Conservation (phyloP, 73 alveolate genomes). For the Symbiodinium natans region DNA sequence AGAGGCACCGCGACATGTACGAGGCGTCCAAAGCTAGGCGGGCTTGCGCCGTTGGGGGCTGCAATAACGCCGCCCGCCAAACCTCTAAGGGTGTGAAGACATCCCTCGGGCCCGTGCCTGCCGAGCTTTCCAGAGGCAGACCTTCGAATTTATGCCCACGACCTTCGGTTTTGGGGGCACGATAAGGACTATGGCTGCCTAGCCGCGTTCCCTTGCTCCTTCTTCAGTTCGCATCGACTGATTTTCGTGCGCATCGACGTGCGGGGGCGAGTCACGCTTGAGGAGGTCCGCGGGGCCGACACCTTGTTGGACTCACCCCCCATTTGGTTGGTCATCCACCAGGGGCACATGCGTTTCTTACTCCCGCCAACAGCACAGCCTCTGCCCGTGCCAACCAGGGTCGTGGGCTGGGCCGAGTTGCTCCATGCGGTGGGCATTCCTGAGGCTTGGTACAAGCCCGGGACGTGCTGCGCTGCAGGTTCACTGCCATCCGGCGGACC, state of each 20-base stretch:
- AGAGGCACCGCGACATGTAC: not conserved
- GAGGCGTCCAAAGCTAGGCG: not conserved
- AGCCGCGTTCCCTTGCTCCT: not conserved
- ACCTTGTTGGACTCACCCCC: not conserved
- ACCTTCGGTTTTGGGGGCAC: not conserved
- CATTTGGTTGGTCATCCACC: not conserved
- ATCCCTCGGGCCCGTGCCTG: not conserved
- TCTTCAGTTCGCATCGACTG: not conserved
- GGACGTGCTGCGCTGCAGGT: too few relatives aligned
- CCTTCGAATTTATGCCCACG: not conserved
- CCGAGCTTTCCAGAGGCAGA: not conserved
- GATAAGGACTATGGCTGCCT: slow-evolving; percentile 26
- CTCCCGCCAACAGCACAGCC: too few relatives aligned
- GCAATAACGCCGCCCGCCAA: not conserved
- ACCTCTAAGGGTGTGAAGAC: not conserved
- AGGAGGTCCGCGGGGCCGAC: not conserved
- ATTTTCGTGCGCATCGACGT: not conserved
- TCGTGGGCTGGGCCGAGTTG: too few relatives aligned
- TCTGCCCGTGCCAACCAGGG: too few relatives aligned
- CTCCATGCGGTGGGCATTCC: too few relatives aligned
- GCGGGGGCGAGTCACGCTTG: not conserved
- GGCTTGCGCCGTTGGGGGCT: not conserved
- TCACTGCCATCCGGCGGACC: too few relatives aligned
- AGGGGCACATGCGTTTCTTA: slow-evolving; percentile 6
- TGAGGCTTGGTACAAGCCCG: too few relatives aligned